phyloP scores from a whole-genome alignment of 768 basidiomycete species.

The Tricholoma hemisulphureum region DNA sequence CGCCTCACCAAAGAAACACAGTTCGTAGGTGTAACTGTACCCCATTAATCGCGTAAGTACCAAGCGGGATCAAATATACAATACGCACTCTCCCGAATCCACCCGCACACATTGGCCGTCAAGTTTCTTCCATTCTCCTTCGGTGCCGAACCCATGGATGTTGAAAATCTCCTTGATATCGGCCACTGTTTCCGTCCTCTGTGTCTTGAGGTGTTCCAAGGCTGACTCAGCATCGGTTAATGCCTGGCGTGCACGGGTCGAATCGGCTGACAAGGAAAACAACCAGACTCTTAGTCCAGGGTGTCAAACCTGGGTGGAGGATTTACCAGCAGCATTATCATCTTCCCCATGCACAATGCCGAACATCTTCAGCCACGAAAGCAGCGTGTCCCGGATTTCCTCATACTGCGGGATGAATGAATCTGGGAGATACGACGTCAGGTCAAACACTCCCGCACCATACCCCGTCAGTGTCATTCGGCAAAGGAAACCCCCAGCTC shows the following conservation, averaged over 20 bases:
- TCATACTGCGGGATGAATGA: constrained; percentile 72
- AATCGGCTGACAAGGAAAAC: constrained; percentile 38
- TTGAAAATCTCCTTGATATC: constrained; percentile 69
- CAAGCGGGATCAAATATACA: not conserved
- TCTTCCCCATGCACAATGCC: constrained; percentile 52
- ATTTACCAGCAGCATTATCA: constrained; percentile 34
- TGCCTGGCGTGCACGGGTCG: constrained; percentile 61
- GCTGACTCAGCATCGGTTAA: constrained; percentile 61
- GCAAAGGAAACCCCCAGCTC: constrained; percentile 27
- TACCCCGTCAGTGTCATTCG: not conserved
- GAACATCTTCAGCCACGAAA: constrained; percentile 61
- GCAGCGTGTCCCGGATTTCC: constrained; percentile 54
- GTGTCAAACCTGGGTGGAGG: not conserved
- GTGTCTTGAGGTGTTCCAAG: constrained; percentile 50
- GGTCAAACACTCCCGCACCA: constrained; percentile 63
- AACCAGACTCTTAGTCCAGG: not conserved
- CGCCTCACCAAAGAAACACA: constrained; percentile 88
- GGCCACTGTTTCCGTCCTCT: constrained; percentile 51
- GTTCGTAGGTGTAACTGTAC: constrained; percentile 85
- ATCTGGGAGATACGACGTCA: constrained; percentile 85
- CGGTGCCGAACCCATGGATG: constrained; percentile 60
- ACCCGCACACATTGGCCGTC: constrained; percentile 77
- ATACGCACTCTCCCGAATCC: constrained; percentile 85
- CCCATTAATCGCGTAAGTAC: not conserved
- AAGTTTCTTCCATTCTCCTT: constrained; percentile 97